These are phyloP conservation scores for Metschnikowia continentalis DNA, from an alignment of 805 yeast genomes.

Conservation along the genomic window DNA sequence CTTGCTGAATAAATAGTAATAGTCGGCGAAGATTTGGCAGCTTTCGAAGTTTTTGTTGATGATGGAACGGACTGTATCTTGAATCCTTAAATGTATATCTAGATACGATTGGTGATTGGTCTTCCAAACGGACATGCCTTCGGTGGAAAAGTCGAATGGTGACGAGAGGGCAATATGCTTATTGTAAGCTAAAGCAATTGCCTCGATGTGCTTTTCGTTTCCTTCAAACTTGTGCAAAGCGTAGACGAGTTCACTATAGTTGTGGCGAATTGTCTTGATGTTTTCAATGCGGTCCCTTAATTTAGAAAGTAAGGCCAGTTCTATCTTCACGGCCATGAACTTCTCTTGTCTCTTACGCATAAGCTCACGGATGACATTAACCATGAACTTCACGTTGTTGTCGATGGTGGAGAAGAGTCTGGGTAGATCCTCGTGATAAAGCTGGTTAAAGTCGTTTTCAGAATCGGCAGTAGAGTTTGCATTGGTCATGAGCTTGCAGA, in stretches of 20 bases:
- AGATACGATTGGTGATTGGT: conserved; percentile 27
- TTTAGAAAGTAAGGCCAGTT: conserved; percentile 31
- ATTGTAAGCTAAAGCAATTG: conserved; percentile 26
- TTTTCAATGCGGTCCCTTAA: conserved; percentile 43
- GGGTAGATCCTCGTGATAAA: conserved; percentile 10
- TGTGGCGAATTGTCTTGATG: conserved; percentile 43
- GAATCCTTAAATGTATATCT: conserved; percentile 19
- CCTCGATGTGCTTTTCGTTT: conserved; percentile 14
- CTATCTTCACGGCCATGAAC: conserved; percentile 59
- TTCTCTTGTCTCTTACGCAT: conserved; percentile 70
- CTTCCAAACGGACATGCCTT: conserved; percentile 28
- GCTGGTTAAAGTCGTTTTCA: not conserved
- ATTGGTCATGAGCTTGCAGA: conserved; percentile 36
- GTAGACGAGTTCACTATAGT: conserved; percentile 48
- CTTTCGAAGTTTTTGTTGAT: conserved; percentile 24
- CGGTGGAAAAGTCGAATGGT: conserved; percentile 31
- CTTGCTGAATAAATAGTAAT: conserved; percentile 21
- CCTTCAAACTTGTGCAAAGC: conserved; percentile 25
- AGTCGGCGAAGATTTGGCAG: conserved; percentile 28
- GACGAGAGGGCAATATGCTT: conserved; percentile 25
- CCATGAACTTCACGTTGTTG: conserved; percentile 55
- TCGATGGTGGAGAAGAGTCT: conserved; percentile 53
- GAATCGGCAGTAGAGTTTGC: conserved; percentile 39
- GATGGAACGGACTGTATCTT: conserved; percentile 19
- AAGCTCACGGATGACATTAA: conserved; percentile 66